A percentile compares a stretch with the other conserved stretches of the same genome.
phyloP scores from a whole-genome alignment of 108 stramenopile species.

The Cyclostephanos invisitatus region DNA sequence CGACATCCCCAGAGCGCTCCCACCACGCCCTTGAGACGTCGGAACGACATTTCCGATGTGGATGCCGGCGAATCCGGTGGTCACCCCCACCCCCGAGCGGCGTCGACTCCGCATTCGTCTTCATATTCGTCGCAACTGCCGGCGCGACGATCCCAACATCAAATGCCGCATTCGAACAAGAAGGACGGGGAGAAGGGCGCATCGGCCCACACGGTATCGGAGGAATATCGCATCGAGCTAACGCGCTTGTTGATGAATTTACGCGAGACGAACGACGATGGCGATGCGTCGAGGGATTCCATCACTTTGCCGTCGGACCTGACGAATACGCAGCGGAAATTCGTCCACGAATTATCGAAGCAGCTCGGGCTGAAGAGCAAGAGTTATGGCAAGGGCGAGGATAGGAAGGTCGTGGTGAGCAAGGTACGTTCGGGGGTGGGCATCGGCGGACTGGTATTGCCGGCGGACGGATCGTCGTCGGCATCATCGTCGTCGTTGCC shows the following conservation, averaged over 20 bases:
- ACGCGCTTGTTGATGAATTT: conserved; percentile 55
- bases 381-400: conserved; percentile 65
- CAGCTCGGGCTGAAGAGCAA: conserved; percentile 69
- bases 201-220: conserved; percentile 63
- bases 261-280: conserved; percentile 47
- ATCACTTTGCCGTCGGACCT: conserved; percentile 62
- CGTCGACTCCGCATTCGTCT: neutral
- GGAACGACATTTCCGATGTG: conserved; percentile 1
- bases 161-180: conserved; percentile 8
- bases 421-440: conserved; percentile 48
- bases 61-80: neutral
- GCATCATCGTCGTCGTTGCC: too few species aligned
- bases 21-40: neutral
- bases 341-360: conserved; percentile 61
- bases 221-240: conserved; percentile 63
- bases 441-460: conserved; percentile 24
- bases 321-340: conserved; percentile 83
- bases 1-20: conserved; percentile 3
- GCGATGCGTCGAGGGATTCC: conserved; percentile 1
- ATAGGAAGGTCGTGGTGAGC: conserved; percentile 55
- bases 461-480: conserved; percentile 14
- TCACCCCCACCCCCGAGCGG: neutral
- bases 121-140: neutral
- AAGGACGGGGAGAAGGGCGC: conserved; percentile 75
- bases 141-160: neutral